Conservation (phyloP, 371 early-diverging fungal species). For the Mortierella sp. region DNA sequence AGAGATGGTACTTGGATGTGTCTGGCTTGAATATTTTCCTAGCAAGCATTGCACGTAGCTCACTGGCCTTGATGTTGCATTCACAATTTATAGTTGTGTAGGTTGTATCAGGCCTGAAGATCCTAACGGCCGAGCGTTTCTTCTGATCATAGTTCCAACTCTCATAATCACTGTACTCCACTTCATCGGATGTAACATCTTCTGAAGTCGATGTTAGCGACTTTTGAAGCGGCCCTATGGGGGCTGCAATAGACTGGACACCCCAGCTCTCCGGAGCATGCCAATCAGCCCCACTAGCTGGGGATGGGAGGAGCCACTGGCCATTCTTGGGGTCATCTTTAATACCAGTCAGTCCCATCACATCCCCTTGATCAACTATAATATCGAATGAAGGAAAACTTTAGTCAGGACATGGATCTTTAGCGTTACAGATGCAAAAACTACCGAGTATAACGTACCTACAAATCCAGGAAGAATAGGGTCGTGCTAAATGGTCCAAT, state of each 20-base stretch:
- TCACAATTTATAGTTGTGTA: conserved; percentile 80
- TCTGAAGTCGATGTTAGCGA: conserved; percentile 22
- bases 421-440: neutral
- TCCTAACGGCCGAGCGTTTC: conserved; percentile 60
- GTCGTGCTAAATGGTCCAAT: neutral
- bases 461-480: conserved; percentile 25
- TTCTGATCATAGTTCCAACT: conserved; percentile 37
- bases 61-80: conserved; percentile 75
- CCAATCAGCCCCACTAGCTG: conserved; percentile 33
- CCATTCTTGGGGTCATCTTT: conserved; percentile 31
- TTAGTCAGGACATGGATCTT: neutral
- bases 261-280: conserved; percentile 52
- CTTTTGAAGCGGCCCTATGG: conserved; percentile 20
- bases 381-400: neutral
- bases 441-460: conserved; percentile 8
- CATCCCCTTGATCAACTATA: conserved; percentile 31
- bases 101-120: conserved; percentile 78
- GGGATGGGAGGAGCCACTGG: conserved; percentile 18
- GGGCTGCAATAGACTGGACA: conserved; percentile 17
- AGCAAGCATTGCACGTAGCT: conserved; percentile 75
- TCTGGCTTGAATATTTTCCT: conserved; percentile 85
- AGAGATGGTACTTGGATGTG: conserved; percentile 76
- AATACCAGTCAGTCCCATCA: conserved; percentile 22
- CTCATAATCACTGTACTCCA: conserved; percentile 46
- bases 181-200: conserved; percentile 30